A percentile compares a stretch with the other conserved stretches of the same genome.
Evolutionary conservation across 208 protist genomes (phyloP).

Genomic region (Leptomonas seymouri): DNA sequence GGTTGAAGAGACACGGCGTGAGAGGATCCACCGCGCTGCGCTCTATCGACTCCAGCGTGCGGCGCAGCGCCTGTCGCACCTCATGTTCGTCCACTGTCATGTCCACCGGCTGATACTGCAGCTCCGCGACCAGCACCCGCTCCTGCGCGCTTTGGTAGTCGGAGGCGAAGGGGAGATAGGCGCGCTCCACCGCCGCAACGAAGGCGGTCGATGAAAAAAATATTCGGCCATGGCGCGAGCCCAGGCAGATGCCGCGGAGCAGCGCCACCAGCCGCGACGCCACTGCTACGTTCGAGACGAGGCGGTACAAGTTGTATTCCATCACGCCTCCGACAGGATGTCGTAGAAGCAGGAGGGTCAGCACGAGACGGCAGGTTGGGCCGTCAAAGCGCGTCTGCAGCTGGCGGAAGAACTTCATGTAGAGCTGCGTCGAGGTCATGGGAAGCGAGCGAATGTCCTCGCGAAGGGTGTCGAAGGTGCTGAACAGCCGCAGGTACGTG

Average conservation of each 20-base stretch:
- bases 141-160: slow-evolving; percentile 54
- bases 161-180: slow-evolving; percentile 48
- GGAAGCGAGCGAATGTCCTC: slow-evolving; percentile 75
- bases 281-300: slow-evolving; percentile 71
- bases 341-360: slow-evolving; percentile 67
- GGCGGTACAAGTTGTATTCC: slow-evolving; percentile 82
- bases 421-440: slow-evolving; percentile 50
- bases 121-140: slow-evolving; percentile 61
- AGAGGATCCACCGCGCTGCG: slow-evolving; percentile 28
- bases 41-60: slow-evolving; percentile 51
- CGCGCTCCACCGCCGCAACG: slow-evolving; percentile 47
- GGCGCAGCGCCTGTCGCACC: slow-evolving; percentile 38
- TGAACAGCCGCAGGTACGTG: slow-evolving; percentile 83
- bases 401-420: slow-evolving; percentile 49
- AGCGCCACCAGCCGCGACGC: slow-evolving; percentile 76
- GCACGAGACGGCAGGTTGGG: slow-evolving; percentile 51
- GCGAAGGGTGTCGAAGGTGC: slow-evolving; percentile 77
- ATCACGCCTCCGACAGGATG: slow-evolving; percentile 67
- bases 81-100: slow-evolving; percentile 25
- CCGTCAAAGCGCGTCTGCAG: slow-evolving; percentile 62
- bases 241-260: slow-evolving; percentile 69
- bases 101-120: slow-evolving; percentile 57
- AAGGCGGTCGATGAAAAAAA: slow-evolving; percentile 56
- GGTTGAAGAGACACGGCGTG: slow-evolving; percentile 40
- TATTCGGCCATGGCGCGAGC: slow-evolving; percentile 41